Percentiles rank a stretch among this genome's conserved stretches.
Evolutionary conservation across 768 basidiomycete genomes (phyloP).

Genomic region (Pulveroboletus frians): DNA sequence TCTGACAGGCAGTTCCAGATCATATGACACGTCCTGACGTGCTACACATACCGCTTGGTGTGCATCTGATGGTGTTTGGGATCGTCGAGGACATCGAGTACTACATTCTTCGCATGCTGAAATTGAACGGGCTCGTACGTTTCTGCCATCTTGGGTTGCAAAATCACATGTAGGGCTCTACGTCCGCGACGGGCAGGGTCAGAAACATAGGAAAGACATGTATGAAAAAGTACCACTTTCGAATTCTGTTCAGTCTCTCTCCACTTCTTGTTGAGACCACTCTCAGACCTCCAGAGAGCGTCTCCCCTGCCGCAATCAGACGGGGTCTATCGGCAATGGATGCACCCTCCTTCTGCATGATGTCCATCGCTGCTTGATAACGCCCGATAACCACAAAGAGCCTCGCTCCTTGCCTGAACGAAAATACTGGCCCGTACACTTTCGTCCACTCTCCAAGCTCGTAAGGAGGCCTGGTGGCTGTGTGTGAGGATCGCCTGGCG

Average conservation of each 20-base stretch:
- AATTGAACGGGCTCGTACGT: constrained; percentile 4
- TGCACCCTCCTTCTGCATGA: constrained; percentile 10
- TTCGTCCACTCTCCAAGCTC: constrained; percentile 6
- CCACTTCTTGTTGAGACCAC: constrained; percentile 2
- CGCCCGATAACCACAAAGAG: constrained; percentile 5
- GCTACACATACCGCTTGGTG: neutral
- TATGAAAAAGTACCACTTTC: neutral
- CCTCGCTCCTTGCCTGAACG: constrained; percentile 1
- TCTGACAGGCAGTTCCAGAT: neutral
- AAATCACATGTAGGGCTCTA: constrained; percentile 1
- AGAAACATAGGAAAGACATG: neutral
- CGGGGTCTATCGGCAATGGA: constrained; percentile 4
- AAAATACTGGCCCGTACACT: constrained; percentile 4
- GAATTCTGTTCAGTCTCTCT: neutral
- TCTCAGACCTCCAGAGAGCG: constrained; percentile 4
- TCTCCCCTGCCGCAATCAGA: constrained; percentile 4
- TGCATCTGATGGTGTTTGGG: constrained; percentile 6
- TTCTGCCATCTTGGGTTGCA: constrained; percentile 2
- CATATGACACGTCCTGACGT: too few relatives aligned
- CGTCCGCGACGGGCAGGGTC: neutral
- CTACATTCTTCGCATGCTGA: constrained; percentile 2
- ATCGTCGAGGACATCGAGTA: constrained; percentile 4
- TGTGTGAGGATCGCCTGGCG: too few relatives aligned
- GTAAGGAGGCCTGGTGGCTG: neutral
- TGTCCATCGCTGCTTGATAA: constrained; percentile 8